phyloP scores from a whole-genome alignment of 352 stramenopile species.

The Phytophthora pini region DNA sequence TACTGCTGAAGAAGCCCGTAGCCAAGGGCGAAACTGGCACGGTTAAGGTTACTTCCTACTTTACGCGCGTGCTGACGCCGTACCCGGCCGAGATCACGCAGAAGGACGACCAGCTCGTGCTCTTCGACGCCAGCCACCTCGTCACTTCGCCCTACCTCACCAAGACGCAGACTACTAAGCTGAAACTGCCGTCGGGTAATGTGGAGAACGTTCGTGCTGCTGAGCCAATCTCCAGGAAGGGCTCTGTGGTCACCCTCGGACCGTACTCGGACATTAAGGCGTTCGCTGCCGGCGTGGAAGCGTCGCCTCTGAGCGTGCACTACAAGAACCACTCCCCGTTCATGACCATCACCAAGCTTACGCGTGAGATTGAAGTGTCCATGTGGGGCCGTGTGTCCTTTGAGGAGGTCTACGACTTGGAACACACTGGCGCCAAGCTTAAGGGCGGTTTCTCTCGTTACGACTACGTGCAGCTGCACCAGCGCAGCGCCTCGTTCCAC shows the following conservation, averaged over 20 bases:
- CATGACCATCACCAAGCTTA: constrained; percentile 83
- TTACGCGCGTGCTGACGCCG: constrained; percentile 79
- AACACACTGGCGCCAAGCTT: constrained; percentile 86
- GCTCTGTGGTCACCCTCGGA: constrained; percentile 78
- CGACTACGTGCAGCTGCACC: constrained; percentile 77
- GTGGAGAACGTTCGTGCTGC: constrained; percentile 77
- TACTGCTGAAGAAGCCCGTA: constrained; percentile 74
- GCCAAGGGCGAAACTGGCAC: constrained; percentile 50
- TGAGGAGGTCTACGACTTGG: constrained; percentile 89
- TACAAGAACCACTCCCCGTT: constrained; percentile 91
- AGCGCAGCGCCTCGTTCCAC: constrained; percentile 79
- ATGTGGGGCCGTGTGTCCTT: constrained; percentile 91
- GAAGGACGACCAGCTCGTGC: constrained; percentile 85
- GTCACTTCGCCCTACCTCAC: constrained; percentile 79
- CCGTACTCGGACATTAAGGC: constrained; percentile 72
- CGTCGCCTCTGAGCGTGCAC: constrained; percentile 57
- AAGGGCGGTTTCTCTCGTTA: constrained; percentile 89
- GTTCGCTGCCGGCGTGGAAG: constrained; percentile 38
- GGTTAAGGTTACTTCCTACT: constrained; percentile 84
- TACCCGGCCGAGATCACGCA: constrained; percentile 84
- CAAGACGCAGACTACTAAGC: constrained; percentile 82
- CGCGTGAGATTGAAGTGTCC: constrained; percentile 90
- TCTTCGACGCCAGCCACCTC: constrained; percentile 75
- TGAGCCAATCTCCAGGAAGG: constrained; percentile 70
- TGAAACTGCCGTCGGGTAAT: constrained; percentile 80